phyloP scores from a whole-genome alignment of 2,329 filamentous ascomycete species.

The Aspergillus versicolor region DNA sequence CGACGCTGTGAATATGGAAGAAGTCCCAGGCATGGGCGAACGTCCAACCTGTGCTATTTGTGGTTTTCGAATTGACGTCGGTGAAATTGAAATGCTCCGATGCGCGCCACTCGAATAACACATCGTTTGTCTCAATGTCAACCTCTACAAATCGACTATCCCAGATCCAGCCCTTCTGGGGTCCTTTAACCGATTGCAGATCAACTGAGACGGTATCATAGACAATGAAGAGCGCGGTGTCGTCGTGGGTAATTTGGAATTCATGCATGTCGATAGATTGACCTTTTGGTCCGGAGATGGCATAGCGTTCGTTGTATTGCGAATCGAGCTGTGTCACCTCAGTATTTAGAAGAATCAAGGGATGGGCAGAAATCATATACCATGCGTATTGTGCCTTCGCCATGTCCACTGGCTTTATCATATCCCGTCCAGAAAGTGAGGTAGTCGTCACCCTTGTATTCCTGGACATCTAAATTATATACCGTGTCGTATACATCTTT shows the following conservation, averaged over 20 bases:
- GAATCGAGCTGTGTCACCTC: conserved; percentile 26
- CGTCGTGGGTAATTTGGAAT: conserved; percentile 43
- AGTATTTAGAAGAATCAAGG: not conserved
- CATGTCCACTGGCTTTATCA: conserved; percentile 46
- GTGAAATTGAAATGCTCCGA: conserved; percentile 43
- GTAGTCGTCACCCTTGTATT: conserved; percentile 45
- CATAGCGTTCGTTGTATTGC: conserved; percentile 36
- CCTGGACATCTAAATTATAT: conserved; percentile 49
- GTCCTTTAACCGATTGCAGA: conserved; percentile 36
- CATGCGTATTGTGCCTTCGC: conserved; percentile 50
- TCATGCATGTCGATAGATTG: conserved; percentile 45
- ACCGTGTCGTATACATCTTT: conserved; percentile 33
- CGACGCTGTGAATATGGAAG: conserved; percentile 57
- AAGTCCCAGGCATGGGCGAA: conserved; percentile 48
- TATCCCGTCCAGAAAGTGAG: conserved; percentile 53
- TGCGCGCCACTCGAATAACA: conserved; percentile 50
- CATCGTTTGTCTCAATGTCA: conserved; percentile 43
- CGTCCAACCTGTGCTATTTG: conserved; percentile 19
- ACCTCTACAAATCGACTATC: conserved; percentile 49
- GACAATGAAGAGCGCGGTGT: conserved; percentile 44
- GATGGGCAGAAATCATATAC: conserved; percentile 23
- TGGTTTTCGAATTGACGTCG: conserved; percentile 20
- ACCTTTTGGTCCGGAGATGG: conserved; percentile 38
- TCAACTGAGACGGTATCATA: conserved; percentile 42
- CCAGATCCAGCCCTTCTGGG: conserved; percentile 39